phyloP scores from a whole-genome alignment of 768 basidiomycete species.

The Polyporus arcularius region DNA sequence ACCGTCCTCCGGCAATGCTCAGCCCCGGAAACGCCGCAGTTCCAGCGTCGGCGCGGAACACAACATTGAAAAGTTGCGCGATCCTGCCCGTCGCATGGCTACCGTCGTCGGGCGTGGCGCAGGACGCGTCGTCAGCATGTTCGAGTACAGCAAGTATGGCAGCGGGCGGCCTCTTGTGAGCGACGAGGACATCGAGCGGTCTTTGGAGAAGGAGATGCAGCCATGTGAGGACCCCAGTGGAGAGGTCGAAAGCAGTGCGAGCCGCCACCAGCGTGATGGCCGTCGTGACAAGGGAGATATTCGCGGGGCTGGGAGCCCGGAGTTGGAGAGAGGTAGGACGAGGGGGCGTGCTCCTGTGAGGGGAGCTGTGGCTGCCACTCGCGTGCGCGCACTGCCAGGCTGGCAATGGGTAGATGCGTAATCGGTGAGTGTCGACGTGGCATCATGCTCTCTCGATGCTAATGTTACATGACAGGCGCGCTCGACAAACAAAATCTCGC shows the following conservation, averaged over 20 bases:
- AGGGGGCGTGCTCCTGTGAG: constrained; percentile 4
- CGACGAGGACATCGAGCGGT: constrained; percentile 21
- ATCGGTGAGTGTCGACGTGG: not conserved
- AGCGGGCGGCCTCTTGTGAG: constrained; percentile 13
- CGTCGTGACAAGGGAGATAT: not conserved
- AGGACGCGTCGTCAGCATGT: constrained; percentile 11
- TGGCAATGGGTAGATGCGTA: constrained; percentile 5
- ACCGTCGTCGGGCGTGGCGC: constrained; percentile 16
- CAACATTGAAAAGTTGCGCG: not conserved
- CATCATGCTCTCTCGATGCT: not conserved
- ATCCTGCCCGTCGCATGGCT: constrained; percentile 7
- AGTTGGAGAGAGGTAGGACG: constrained; percentile 10
- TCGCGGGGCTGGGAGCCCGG: not conserved
- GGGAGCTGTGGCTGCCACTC: not conserved
- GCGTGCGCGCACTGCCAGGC: not conserved
- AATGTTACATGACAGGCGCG: not conserved
- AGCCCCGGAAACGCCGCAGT: constrained; percentile 3
- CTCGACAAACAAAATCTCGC: not conserved
- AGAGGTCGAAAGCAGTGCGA: not conserved
- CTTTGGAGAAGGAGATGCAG: constrained; percentile 14
- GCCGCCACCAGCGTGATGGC: not conserved
- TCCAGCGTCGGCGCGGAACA: constrained; percentile 8
- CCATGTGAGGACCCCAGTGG: not conserved
- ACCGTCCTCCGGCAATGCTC: constrained; percentile 3
- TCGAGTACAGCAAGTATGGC: not conserved